These are phyloP conservation scores for Chlorociboria aeruginascens DNA, from an alignment of 495 filamentous ascomycete species.

Conservation along the genomic window DNA sequence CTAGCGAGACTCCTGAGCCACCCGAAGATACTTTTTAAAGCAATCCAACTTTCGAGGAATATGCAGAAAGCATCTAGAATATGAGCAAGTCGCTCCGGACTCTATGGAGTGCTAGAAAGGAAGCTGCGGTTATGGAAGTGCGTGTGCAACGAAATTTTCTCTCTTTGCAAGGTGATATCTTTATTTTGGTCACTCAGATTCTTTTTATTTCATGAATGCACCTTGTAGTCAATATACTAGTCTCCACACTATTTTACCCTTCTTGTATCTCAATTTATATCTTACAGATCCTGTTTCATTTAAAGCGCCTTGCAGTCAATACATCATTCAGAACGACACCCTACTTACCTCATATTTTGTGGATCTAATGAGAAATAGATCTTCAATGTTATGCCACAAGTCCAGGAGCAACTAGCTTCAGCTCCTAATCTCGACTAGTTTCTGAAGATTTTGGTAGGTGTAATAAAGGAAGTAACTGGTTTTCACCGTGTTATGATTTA, in stretches of 20 bases:
- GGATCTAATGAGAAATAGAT: too few relatives aligned
- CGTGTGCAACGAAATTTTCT: too few relatives aligned
- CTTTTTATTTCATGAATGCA: too few relatives aligned
- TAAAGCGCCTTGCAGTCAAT: too few relatives aligned
- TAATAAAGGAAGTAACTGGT: slow-evolving; percentile 76
- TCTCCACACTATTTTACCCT: too few relatives aligned
- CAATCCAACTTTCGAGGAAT: slow-evolving; percentile 59
- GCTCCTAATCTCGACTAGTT: slow-evolving; percentile 56
- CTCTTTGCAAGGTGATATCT: too few relatives aligned
- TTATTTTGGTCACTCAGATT: too few relatives aligned
- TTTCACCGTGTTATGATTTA: slow-evolving; percentile 94
- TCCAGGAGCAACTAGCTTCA: slow-evolving; percentile 63
- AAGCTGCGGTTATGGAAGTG: slow-evolving; percentile 86
- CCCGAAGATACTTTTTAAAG: slow-evolving; percentile 66
- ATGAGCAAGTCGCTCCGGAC: slow-evolving; percentile 68
- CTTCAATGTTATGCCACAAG: slow-evolving; percentile 84
- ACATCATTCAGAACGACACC: too few relatives aligned
- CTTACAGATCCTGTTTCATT: too few relatives aligned
- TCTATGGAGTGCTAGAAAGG: slow-evolving; percentile 66
- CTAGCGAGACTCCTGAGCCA: slow-evolving; percentile 39
- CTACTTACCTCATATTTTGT: too few relatives aligned
- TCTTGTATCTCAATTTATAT: too few relatives aligned
- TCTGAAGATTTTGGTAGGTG: slow-evolving; percentile 63
- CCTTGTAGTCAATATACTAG: too few relatives aligned
- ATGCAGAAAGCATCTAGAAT: slow-evolving; percentile 59